Percentiles rank a stretch among this genome's conserved stretches.
Conservation (phyloP, 257 asterid species). For the Solanum tarijense region DNA sequence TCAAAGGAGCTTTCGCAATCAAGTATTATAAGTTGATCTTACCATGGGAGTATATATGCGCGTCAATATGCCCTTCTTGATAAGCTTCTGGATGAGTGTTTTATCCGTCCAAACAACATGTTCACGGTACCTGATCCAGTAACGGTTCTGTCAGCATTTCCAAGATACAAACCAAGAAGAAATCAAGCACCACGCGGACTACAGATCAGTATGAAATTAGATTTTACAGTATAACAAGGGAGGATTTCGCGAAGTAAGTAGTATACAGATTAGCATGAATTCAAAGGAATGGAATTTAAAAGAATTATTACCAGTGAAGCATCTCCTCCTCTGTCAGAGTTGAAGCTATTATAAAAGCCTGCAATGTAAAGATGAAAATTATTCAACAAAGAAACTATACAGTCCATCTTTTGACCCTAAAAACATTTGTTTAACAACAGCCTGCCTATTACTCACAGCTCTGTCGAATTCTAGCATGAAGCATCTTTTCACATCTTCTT, state of each 20-base stretch:
- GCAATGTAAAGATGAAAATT: background rate
- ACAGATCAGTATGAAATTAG: background rate
- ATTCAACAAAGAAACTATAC: background rate
- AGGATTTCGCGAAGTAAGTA: background rate
- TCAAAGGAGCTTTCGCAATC: background rate
- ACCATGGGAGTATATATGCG: slow-evolving; percentile 38
- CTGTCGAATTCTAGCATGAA: slow-evolving; percentile 78
- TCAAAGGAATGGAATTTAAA: background rate
- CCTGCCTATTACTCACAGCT: slow-evolving; percentile 36
- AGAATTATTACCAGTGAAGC: slow-evolving; percentile 27
- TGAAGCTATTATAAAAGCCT: slow-evolving; percentile 47
- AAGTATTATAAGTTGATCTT: background rate
- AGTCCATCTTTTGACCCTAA: background rate
- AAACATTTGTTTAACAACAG: background rate
- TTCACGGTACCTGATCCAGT: slow-evolving; percentile 25
- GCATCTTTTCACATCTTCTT: slow-evolving; percentile 65
- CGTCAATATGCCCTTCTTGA: slow-evolving; percentile 19
- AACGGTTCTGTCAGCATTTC: background rate
- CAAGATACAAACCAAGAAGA: background rate
- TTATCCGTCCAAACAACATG: slow-evolving; percentile 34
- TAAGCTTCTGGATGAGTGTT: slow-evolving; percentile 15
- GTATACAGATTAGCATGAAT: background rate
- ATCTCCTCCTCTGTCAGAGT: slow-evolving; percentile 32
- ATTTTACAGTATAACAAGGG: background rate
- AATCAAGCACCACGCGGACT: background rate